A percentile compares a stretch with the other conserved stretches of the same genome.
These are phyloP conservation scores for Emiliania huxleyi DNA, from an alignment of 78 protist species.

Conservation along the genomic window DNA sequence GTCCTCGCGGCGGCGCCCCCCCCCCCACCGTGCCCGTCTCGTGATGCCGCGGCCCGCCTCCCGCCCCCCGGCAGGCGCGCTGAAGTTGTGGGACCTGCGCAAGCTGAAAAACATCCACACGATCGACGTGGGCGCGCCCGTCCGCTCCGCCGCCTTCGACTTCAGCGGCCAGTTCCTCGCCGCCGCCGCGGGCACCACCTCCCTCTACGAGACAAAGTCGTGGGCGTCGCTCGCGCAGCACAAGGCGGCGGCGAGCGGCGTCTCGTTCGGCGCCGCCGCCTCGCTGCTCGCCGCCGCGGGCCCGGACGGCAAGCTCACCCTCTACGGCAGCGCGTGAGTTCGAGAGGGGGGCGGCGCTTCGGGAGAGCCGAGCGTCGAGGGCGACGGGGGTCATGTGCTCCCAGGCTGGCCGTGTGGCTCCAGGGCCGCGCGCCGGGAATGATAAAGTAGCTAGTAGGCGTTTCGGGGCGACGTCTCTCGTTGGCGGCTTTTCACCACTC, in stretches of 20 bases:
- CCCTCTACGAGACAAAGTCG: conserved; percentile 33
- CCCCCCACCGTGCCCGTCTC: too few species aligned
- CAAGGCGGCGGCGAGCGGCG: conserved; percentile 29
- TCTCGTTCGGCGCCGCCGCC: conserved; percentile 44
- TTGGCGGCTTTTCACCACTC: too few species aligned
- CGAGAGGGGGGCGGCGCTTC: too few species aligned
- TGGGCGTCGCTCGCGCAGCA: neutral
- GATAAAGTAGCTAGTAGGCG: too few species aligned
- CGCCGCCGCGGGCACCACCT: neutral
- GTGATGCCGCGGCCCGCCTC: too few species aligned
- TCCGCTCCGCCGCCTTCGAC: conserved; percentile 61
- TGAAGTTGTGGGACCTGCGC: conserved; percentile 84
- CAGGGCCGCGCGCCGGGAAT: too few species aligned
- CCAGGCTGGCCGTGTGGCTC: too few species aligned
- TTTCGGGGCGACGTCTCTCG: too few species aligned
- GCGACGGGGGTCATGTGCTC: too few species aligned
- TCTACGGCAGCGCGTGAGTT: conserved; percentile 18
- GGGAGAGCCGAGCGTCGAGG: too few species aligned
- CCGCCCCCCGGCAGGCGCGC: too few species aligned
- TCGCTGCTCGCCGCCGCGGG: conserved; percentile 1
- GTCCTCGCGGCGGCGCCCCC: too few species aligned
- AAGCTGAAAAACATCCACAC: conserved; percentile 46
- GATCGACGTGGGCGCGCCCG: conserved; percentile 18
- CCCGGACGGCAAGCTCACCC: conserved; percentile 37
- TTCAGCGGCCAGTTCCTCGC: conserved; percentile 60